phyloP scores from a whole-genome alignment of 2,329 filamentous ascomycete genomes.

The Alternaria metachromatica region DNA sequence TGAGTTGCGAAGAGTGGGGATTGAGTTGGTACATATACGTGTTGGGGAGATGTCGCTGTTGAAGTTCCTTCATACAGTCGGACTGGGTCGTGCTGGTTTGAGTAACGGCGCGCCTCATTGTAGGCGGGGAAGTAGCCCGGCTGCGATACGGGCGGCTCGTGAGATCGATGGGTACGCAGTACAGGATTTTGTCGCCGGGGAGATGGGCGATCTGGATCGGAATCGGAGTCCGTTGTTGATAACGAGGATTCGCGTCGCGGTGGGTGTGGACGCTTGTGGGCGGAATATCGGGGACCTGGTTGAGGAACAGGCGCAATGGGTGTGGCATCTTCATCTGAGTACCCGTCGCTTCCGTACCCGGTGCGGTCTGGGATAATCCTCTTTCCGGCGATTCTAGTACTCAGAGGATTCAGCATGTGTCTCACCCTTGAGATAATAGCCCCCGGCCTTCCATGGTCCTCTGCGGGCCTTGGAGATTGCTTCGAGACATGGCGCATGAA shows the following conservation, averaged over 20 bases:
- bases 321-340: slow-evolving; percentile 39
- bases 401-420: slow-evolving; percentile 47
- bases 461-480: slow-evolving; percentile 32
- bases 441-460: slow-evolving; percentile 31
- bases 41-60: slow-evolving; percentile 27
- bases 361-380: slow-evolving; percentile 31
- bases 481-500: slow-evolving; percentile 52
- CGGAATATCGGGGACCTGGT: slow-evolving; percentile 26
- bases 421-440: slow-evolving; percentile 39
- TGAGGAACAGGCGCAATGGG: slow-evolving; percentile 35
- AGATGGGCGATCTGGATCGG: slow-evolving; percentile 35
- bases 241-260: slow-evolving; percentile 45
- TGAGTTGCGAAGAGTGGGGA: slow-evolving; percentile 57
- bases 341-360: slow-evolving; percentile 34
- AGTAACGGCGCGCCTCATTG: slow-evolving; percentile 37
- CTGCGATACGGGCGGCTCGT: slow-evolving; percentile 51
- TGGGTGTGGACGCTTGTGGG: slow-evolving; percentile 41
- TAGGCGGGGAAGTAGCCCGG: slow-evolving; percentile 49
- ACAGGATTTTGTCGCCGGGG: slow-evolving; percentile 34
- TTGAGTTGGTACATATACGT: slow-evolving; percentile 53
- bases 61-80: slow-evolving; percentile 23
- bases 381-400: slow-evolving; percentile 21
- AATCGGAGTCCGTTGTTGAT: slow-evolving; percentile 41
- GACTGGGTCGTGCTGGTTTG: slow-evolving; percentile 28
- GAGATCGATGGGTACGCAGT: slow-evolving; percentile 51